Evolutionary conservation across 805 yeast genomes (phyloP), one percentile per base, ranked within the genome.

Genomic region (Saccharomycopsis malanga): DNA sequence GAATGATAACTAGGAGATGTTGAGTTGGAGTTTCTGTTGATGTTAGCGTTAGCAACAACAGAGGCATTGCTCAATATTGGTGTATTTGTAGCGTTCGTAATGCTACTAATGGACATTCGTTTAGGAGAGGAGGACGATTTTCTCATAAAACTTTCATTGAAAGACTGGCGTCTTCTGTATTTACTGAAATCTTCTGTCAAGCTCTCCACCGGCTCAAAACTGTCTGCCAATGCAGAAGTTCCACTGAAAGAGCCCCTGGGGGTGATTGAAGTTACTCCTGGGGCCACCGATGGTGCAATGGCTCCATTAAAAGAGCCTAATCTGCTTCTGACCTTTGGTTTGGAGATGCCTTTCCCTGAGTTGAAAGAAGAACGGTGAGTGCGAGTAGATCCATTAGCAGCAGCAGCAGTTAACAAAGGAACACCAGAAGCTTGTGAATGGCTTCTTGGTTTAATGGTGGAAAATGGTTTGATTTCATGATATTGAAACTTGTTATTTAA

Each of bases 1-100:
- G 80, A 73, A 44, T 63, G 68, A 36, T 42, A 34, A 34, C 42
- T 34, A 12, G 52, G 43, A 17, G 43, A 36, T 4, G 38, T 45
- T 9, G 43, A 36, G n/a, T 17, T 49, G 4, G 42, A 36, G 32
- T 39, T 32, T 14, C 30, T 34, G 21, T 36, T 15, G 38, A 29
- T 14, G 20, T 18, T 17, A 12, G 29, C 23, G 4, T 23, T 21
- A 22, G 34, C 17, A 21, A 22, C 15, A 1, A 44, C 34, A 1
- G 38, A 22, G 3, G 44, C 20, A 3, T n/a, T 15, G 10, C 40
- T 12, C 17, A 29, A 14, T 12, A 24, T 12, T 22, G 45, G 46
- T 1, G 43, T n/a, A 18, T 37, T 29, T 4, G 37, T 36, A 2
- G 42, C 42, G 17, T 48, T 44, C 6, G 53, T 49, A 23, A 49